Percentiles rank a stretch among this genome's conserved stretches.
Conservation (phyloP, 2,329 filamentous ascomycete genomes). For the Hypocrella siamensis region DNA sequence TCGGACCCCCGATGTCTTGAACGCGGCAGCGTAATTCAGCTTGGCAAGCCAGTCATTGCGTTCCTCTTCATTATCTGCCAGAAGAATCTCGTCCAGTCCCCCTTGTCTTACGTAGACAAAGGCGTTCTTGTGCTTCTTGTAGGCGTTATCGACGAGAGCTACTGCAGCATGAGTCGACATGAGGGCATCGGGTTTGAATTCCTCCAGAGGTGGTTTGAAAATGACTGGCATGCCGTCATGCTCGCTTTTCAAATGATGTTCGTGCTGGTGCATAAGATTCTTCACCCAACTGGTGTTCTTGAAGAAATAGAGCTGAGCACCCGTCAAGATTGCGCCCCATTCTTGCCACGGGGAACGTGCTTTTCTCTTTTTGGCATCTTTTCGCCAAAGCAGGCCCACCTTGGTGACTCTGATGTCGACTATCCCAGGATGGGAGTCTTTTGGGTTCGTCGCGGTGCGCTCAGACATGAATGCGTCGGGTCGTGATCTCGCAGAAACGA, state of each 20-base stretch:
- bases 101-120: slow-evolving; percentile 82
- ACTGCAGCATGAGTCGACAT: slow-evolving; percentile 92
- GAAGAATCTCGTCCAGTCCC: slow-evolving; percentile 74
- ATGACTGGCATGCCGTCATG: slow-evolving; percentile 63
- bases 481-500: slow-evolving; percentile 81
- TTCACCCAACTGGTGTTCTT: slow-evolving; percentile 89
- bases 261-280: slow-evolving; percentile 75
- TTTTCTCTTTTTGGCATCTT: slow-evolving; percentile 86
- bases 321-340: slow-evolving; percentile 92
- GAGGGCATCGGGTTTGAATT: slow-evolving; percentile 86
- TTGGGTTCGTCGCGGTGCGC: slow-evolving; percentile 67
- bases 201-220: slow-evolving; percentile 77
- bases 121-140: slow-evolving; percentile 91
- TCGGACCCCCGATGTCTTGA: slow-evolving; percentile 77
- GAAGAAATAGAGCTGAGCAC: slow-evolving; percentile 96
- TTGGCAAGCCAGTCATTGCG: slow-evolving; percentile 96
- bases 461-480: slow-evolving; percentile 93
- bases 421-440: slow-evolving; percentile 77
- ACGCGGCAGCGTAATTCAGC: slow-evolving; percentile 90
- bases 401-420: slow-evolving; percentile 97
- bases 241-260: slow-evolving; percentile 63
- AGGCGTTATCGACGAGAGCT: slow-evolving; percentile 68
- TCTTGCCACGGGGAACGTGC: slow-evolving; percentile 94
- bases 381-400: slow-evolving; percentile 87
- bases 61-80: slow-evolving; percentile 80